Percentiles rank a stretch among this genome's conserved stretches.
These are phyloP conservation scores for Mycena capillaripes DNA, from an alignment of 768 basidiomycete genomes.

Conservation along the genomic window DNA sequence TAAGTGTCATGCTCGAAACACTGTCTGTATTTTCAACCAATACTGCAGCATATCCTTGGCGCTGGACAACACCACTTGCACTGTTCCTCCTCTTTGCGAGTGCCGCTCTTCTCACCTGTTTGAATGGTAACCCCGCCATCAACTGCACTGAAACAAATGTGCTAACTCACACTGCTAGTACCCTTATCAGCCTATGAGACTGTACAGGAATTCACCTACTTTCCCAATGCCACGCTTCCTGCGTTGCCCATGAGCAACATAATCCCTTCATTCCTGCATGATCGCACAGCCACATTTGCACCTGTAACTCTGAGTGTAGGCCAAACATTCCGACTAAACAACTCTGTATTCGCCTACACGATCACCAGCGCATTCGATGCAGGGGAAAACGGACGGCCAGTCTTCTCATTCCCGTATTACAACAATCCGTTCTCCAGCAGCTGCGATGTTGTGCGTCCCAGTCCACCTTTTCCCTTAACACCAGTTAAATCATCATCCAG, in stretches of 20 bases:
- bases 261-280: neutral
- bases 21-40: neutral
- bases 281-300: neutral
- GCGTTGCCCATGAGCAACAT: neutral
- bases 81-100: neutral
- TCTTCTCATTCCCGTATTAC: constrained; percentile 5
- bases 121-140: constrained; percentile 8
- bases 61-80: constrained; percentile 25
- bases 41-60: constrained; percentile 17
- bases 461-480: neutral
- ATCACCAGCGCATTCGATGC: neutral
- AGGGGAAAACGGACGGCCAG: neutral
- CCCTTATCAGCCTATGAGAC: constrained; percentile 19
- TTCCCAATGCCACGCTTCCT: constrained; percentile 10
- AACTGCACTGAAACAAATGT: neutral
- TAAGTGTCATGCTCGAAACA: neutral
- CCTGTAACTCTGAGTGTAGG: neutral
- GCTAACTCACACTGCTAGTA: neutral
- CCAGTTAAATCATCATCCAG: neutral
- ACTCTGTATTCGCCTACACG: constrained; percentile 3
- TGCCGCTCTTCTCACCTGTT: neutral
- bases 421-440: constrained; percentile 5
- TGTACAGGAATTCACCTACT: constrained; percentile 9
- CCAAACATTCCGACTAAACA: constrained; percentile 7
- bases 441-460: neutral